Evolutionary conservation across 805 yeast species (phyloP), one percentile per base, ranked within the genome.

Genomic region (Metschnikowia lochheadii): DNA sequence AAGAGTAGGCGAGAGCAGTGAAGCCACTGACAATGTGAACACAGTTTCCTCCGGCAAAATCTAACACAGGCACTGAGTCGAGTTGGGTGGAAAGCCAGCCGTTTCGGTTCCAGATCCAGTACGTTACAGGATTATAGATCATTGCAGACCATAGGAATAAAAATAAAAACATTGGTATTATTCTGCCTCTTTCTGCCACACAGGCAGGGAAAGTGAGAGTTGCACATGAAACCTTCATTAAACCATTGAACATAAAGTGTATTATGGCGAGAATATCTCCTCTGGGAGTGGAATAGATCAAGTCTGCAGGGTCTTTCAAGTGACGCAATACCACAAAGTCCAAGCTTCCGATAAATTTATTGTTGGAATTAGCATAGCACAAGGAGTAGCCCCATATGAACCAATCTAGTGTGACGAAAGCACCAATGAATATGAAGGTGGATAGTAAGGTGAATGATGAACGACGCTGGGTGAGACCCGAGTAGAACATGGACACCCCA

Each of bases 1-100:
- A 73, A 11, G 76, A 72, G 50, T 73, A 73, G 3, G 76, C 76
- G 48, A 73, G 63, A 3, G 72, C 64, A 8, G 78, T 73, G 49
- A 73, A 72, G n/a, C 78, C 78, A 55, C 76, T 68, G 3, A 73
- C 76, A 33, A 72, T 60, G 51, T 73, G 78, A n/a, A 73, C 65
- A 54, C 75, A 70, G 41, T 64, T 69, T 10, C 77, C 78, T 10
- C 78, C 78, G 5, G 78, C 77, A 61, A 73, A 73, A 54, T 73
- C 78, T 10, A 72, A 58, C 3, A 72, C 77, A 0, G 77, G 76
- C 3, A 69, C 52, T 32, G 51, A 59, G 14, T 56, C 51, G 15
- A 62, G 57, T 48, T 71, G 72, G 0, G 66, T 58, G 0, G 75
- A 69, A 3, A 73, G 63, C 77, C 77, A 73, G 8, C 78, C 78